Base-by-base conservation (phyloP, 139 green algal species). In the Asterochloris sp. region DNA sequence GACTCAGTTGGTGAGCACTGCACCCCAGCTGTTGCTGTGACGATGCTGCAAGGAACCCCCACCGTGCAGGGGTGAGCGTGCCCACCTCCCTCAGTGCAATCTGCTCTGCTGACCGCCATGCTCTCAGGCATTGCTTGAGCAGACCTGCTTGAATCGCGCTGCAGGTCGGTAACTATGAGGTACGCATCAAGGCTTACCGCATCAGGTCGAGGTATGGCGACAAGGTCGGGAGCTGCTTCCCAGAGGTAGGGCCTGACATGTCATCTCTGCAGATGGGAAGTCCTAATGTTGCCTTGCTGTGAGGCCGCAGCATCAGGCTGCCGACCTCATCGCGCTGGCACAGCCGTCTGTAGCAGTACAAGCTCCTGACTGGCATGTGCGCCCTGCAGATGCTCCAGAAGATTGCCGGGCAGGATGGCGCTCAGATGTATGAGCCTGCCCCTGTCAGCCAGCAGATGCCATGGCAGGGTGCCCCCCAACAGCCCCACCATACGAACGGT, bases 131-230 rank as follows among this genome's bases (percentile, higher is more conserved):
- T 54, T 54, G n/a, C 6, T 54, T 54, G 38, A 54, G 38, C 38
- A 54, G 38, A 54, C 38, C 38, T 54, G 38, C 38, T 54, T 54
- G 38, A 54, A 54, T 54, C 38, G 38, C 38, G 38, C 38, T 54
- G 17, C 66, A 71, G 66, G 19, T 89, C 21, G 84, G 60, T 10
- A 75, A 63, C 78, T 87, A 84, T 47, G 38, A 86, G 17, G 63
- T 87, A 26, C 80, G 83, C 8, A 81, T 87, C 74, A 80, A 78
- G 75, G 47, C 77, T 73, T 90, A 91, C 76, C 82, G 81, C 71
- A 91, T 93, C 80, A 68, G 77, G 12, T 86, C 74, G 77, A 91
- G 89, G 78, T 89, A 89, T 82, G 89, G 89, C 11, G 85, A 90
- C 83, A 91, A 93, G 83, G 85, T 91, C 11, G 88, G 84, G 29